Percentiles rank a stretch among this genome's conserved stretches.
These are phyloP conservation scores for Suhomyces canberraensis DNA, from an alignment of 805 yeast genomes.

Conservation along the genomic window DNA sequence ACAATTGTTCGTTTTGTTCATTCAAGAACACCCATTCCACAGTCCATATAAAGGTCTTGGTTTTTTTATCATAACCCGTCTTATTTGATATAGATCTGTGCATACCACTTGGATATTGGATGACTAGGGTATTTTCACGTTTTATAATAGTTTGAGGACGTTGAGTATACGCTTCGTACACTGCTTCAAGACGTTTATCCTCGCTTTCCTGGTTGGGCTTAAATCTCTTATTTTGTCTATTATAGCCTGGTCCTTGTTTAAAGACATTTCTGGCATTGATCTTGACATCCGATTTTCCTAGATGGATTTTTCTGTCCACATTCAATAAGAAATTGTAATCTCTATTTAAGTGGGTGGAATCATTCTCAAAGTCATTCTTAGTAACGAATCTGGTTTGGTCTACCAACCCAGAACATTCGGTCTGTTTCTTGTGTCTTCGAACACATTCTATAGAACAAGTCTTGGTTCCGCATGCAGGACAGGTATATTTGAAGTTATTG, in stretches of 20 bases:
- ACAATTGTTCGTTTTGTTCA: conserved; percentile 20
- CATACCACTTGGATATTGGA: conserved; percentile 71
- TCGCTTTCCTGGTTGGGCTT: conserved; percentile 13
- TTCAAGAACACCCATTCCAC: conserved; percentile 62
- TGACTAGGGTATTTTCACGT: conserved; percentile 65
- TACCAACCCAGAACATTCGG: conserved; percentile 63
- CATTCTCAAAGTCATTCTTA: conserved; percentile 39
- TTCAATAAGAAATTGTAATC: conserved; percentile 75
- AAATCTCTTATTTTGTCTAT: conserved; percentile 18
- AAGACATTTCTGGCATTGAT: conserved; percentile 41
- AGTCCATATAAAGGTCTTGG: conserved; percentile 70
- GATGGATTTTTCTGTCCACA: conserved; percentile 56
- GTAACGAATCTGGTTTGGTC: conserved; percentile 60
- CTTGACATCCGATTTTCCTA: conserved; percentile 53
- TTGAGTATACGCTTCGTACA: conserved; percentile 23
- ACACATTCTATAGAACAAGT: conserved; percentile 77
- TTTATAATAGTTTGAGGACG: conserved; percentile 28
- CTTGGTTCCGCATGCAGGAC: conserved; percentile 69
- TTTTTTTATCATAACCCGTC: conserved; percentile 65
- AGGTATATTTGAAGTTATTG: conserved; percentile 57
- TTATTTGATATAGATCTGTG: conserved; percentile 59
- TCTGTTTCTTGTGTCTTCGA: conserved; percentile 59
- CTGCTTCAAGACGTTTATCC: conserved; percentile 24
- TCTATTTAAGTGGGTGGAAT: conserved; percentile 58
- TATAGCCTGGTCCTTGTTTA: conserved; percentile 20